Conservation (phyloP, 2,329 filamentous ascomycete genomes). For the Proliferodiscus dingleyae region DNA sequence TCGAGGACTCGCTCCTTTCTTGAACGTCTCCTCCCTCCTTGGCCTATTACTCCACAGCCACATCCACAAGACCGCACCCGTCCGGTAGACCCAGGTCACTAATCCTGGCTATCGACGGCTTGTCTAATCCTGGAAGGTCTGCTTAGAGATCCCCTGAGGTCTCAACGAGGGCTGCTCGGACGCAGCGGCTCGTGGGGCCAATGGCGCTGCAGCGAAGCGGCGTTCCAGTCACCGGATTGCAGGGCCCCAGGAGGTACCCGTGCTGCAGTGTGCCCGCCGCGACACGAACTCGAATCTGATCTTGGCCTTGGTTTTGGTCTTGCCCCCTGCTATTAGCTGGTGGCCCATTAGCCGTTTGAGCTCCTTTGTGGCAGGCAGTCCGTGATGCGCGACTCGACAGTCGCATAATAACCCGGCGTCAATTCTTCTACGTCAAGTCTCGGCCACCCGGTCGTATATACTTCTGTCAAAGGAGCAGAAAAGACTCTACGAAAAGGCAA, state of each 20-base stretch:
- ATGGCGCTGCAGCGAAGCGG: conserved; percentile 9
- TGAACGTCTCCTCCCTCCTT: too few relatives aligned
- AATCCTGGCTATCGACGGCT: conserved; percentile 34
- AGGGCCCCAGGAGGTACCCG: conserved; percentile 15
- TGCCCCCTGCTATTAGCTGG: too few relatives aligned
- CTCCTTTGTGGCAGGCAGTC: conserved; percentile 20
- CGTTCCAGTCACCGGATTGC: conserved; percentile 16
- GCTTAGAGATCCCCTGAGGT: conserved; percentile 18
- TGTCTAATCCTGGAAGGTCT: conserved; percentile 28
- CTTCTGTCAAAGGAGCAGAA: too few relatives aligned
- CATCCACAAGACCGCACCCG: not conserved
- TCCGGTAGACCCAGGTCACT: conserved; percentile 39
- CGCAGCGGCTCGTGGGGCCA: conserved; percentile 10
- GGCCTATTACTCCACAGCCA: too few relatives aligned
- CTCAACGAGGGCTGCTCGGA: not conserved
- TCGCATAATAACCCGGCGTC: not conserved
- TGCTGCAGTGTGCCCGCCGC: conserved; percentile 1
- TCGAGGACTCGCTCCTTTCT: too few relatives aligned
- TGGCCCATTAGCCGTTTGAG: conserved; percentile 5
- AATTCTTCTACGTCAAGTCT: not conserved
- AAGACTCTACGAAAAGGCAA: too few relatives aligned
- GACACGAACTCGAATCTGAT: conserved; percentile 10
- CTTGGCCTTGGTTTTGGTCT: too few relatives aligned
- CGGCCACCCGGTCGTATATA: not conserved
- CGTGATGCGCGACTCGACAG: conserved; percentile 20